Evolutionary conservation across 257 asterid genomes (phyloP).

Genomic region (Solanum bulbocastanum): DNA sequence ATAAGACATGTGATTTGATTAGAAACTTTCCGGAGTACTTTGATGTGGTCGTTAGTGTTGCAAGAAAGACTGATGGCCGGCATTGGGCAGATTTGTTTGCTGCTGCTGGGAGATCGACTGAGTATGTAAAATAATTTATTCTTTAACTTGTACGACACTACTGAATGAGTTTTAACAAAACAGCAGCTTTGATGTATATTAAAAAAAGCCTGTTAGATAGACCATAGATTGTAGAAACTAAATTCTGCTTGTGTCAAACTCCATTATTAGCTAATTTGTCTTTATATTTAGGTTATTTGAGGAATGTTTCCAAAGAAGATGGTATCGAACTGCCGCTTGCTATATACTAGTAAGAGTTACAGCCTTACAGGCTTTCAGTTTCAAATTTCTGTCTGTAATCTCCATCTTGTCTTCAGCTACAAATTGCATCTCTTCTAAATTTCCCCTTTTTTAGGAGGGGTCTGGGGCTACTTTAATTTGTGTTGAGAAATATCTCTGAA

Average conservation of each 20-base stretch:
- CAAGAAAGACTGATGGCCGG: conserved; percentile 98
- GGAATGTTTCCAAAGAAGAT: conserved; percentile 44
- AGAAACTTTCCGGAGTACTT: conserved; percentile 88
- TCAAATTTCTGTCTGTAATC: neutral
- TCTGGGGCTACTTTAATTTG: neutral
- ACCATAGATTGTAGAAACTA: neutral
- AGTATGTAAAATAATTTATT: conserved; percentile 43
- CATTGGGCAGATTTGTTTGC: conserved; percentile 98
- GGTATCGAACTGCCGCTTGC: conserved; percentile 57
- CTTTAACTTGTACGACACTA: neutral
- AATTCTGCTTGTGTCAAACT: neutral
- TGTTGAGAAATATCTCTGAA: conserved; percentile 2
- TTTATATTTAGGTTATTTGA: conserved; percentile 31
- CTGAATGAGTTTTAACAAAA: neutral
- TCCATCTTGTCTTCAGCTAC: neutral
- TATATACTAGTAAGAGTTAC: conserved; percentile 32
- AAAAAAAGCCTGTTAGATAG: neutral
- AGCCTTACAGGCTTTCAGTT: neutral
- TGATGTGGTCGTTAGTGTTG: conserved; percentile 99
- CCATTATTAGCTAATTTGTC: neutral
- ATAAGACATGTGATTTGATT: conserved; percentile 93
- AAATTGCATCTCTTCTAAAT: neutral
- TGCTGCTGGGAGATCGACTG: conserved; percentile 96
- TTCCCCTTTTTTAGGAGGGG: neutral
- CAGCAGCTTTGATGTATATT: neutral